A percentile compares a stretch with the other conserved stretches of the same genome.
Evolutionary conservation across 2,329 filamentous ascomycete species (phyloP).

Genomic region (Fusarium proliferatum): DNA sequence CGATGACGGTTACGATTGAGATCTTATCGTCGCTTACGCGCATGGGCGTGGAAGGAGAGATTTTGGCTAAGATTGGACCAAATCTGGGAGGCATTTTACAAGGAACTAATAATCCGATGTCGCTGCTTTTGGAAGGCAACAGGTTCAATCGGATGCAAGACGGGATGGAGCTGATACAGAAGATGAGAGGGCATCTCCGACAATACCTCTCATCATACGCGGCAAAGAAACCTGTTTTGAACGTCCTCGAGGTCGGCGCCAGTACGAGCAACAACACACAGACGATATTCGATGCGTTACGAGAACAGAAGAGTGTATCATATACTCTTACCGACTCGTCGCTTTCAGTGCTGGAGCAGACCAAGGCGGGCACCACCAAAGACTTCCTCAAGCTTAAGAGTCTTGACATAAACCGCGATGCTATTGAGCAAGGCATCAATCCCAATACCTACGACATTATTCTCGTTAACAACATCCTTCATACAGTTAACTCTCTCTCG

Average conservation of each 20-base stretch:
- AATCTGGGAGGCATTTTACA: slow-evolving; percentile 7
- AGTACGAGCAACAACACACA: background rate
- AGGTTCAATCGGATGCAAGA: background rate
- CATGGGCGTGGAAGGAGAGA: slow-evolving; percentile 9
- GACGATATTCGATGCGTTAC: rapidly evolving
- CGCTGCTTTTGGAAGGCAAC: background rate
- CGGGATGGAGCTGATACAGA: background rate
- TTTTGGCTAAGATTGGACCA: slow-evolving; percentile 19
- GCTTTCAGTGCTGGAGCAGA: background rate
- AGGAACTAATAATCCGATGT: background rate
- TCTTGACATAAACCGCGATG: slow-evolving; percentile 8
- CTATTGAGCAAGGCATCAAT: background rate
- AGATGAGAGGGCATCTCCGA: background rate
- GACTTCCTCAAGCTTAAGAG: background rate
- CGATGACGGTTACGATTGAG: slow-evolving; percentile 23
- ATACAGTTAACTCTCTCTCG: background rate
- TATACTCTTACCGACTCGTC: slow-evolving; percentile 19
- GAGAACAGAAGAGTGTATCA: background rate
- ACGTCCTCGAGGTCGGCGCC: slow-evolving; percentile 14
- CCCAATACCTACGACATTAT: background rate
- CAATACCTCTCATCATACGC: slow-evolving; percentile 13
- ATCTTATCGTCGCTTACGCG: slow-evolving; percentile 16
- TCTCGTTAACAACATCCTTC: slow-evolving; percentile 7
- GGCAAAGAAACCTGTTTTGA: background rate
- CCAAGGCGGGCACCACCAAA: rapidly evolving